Conservation (phyloP, 768 basidiomycete species). For the Punctularia strigosozonata region DNA sequence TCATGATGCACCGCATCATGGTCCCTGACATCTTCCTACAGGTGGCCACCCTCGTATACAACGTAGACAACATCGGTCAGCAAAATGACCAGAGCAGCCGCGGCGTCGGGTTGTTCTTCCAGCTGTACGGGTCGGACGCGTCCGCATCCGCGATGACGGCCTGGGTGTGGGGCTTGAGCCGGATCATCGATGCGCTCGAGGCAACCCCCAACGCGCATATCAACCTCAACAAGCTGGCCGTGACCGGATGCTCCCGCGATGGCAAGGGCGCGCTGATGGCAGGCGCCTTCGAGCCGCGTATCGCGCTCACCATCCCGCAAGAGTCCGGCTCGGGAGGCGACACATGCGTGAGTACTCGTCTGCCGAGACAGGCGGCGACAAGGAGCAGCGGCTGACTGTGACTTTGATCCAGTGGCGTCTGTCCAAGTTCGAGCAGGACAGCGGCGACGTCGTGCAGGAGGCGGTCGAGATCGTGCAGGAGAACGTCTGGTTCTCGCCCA, state of each 20-base stretch:
- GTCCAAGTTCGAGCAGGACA: conserved; percentile 27
- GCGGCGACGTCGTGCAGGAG: conserved; percentile 30
- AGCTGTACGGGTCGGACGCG: conserved; percentile 29
- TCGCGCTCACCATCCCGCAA: conserved; percentile 41
- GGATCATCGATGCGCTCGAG: conserved; percentile 42
- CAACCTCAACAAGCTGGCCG: conserved; percentile 30
- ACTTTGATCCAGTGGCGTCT: too few species aligned
- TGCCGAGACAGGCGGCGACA: too few species aligned
- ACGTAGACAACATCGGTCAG: conserved; percentile 4
- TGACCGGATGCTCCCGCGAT: conserved; percentile 43
- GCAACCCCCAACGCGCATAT: conserved; percentile 28
- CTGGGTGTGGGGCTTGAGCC: conserved; percentile 43
- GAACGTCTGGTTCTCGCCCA: conserved; percentile 41
- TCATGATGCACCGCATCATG: not conserved
- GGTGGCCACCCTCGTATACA: conserved; percentile 2
- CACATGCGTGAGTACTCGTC: too few species aligned
- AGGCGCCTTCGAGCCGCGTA: conserved; percentile 40
- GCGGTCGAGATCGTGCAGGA: conserved; percentile 38
- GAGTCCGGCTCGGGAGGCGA: conserved; percentile 43
- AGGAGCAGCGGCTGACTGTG: too few species aligned
- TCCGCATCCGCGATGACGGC: conserved; percentile 37
- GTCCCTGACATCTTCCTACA: not conserved
- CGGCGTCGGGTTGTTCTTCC: conserved; percentile 5
- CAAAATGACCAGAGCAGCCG: conserved; percentile 5
- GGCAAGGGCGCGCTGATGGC: conserved; percentile 44